Conservation (phyloP, 176 grass and related monocot species). For the Chloris gayana region DNA sequence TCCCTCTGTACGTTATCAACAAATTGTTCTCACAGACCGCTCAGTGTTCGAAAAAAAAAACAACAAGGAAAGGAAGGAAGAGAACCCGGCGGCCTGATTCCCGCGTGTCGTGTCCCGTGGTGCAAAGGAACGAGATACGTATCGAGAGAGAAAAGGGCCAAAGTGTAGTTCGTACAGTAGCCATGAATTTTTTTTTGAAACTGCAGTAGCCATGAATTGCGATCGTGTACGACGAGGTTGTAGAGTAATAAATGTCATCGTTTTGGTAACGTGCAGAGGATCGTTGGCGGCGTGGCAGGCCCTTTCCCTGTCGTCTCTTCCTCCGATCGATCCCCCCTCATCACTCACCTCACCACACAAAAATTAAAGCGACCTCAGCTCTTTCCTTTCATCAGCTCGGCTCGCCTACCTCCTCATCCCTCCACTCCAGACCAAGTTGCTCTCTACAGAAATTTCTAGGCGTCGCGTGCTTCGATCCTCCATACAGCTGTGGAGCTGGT, state of each 20-base stretch:
- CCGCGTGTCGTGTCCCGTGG: no score
- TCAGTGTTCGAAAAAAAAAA: no score
- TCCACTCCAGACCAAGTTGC: not conserved
- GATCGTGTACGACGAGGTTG: not conserved
- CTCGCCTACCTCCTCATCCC: conserved; percentile 18
- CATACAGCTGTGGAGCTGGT: no score
- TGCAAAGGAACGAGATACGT: no score
- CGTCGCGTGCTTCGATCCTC: no score
- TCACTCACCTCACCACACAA: conserved; percentile 18
- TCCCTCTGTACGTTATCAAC: no score
- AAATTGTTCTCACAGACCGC: no score
- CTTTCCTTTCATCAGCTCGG: not conserved
- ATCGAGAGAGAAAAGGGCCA: no score
- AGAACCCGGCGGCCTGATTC: no score
- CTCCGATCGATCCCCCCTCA: conserved; percentile 21
- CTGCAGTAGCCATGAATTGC: conserved; percentile 15
- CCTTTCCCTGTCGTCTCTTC: conserved; percentile 41
- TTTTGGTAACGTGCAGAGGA: conserved; percentile 60
- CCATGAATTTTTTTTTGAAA: no score
- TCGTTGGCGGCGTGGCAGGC: conserved; percentile 91
- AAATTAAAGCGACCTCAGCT: conserved; percentile 27
- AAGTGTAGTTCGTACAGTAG: not conserved
- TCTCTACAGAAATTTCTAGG: no score
- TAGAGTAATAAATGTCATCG: conserved; percentile 45
- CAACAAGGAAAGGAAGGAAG: no score